Percentiles rank a stretch among this genome's conserved stretches.
Conservation (phyloP, 345 rosid species). For the Brassica juncea region DNA sequence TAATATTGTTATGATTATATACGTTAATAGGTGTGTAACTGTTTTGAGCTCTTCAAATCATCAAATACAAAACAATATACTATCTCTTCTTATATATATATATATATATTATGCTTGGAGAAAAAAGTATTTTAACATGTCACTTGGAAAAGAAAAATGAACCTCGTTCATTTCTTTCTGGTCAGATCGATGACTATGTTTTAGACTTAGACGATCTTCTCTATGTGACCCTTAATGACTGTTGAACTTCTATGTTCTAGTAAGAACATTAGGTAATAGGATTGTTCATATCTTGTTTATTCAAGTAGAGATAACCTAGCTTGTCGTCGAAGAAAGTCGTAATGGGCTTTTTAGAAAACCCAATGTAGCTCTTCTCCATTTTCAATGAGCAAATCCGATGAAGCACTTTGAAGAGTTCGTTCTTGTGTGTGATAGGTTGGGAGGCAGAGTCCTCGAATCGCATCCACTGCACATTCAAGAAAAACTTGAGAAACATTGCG, state of each 20-base stretch:
- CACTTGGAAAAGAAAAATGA: neutral
- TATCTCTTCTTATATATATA: neutral
- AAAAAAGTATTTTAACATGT: conserved; percentile 15
- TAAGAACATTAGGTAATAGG: conserved; percentile 14
- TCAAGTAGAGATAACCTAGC: conserved; percentile 51
- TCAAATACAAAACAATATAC: neutral
- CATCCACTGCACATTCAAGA: conserved; percentile 62
- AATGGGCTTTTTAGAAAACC: conserved; percentile 47
- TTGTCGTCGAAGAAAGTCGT: conserved; percentile 38
- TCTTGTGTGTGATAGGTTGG: conserved; percentile 59
- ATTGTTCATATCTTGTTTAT: conserved; percentile 42
- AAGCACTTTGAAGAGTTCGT: conserved; percentile 50
- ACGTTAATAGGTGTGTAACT: neutral
- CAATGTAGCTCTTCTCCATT: conserved; percentile 47
- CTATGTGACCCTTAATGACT: neutral
- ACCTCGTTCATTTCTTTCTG: neutral
- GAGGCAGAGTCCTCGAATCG: conserved; percentile 68
- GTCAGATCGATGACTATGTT: neutral
- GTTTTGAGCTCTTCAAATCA: conserved; percentile 9
- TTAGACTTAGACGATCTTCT: conserved; percentile 4
- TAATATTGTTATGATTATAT: neutral
- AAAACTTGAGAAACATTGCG: neutral
- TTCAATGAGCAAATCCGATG: conserved; percentile 54
- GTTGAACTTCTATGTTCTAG: neutral
- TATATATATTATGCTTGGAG: neutral